Conservation (phyloP, 139 green algal genomes). For the Tetraselmis striata region DNA sequence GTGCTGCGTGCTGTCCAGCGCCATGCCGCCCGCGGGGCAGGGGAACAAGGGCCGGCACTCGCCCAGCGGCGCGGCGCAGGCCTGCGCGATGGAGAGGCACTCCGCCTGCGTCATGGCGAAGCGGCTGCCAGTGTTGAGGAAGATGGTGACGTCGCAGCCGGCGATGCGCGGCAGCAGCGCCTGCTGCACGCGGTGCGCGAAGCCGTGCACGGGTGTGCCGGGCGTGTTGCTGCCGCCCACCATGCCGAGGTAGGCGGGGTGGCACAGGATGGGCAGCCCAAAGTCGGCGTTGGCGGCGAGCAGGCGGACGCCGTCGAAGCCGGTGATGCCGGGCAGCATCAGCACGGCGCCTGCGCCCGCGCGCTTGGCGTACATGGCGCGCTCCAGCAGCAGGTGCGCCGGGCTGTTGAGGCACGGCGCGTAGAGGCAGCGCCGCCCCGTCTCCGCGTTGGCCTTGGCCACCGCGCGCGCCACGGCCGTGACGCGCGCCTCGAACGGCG, state of each 20-base stretch:
- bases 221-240: conserved; percentile 10
- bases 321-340: conserved; percentile 28
- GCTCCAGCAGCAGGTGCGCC: conserved; percentile 14
- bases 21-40: conserved; percentile 26
- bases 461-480: conserved; percentile 10
- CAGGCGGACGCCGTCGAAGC: conserved; percentile 20
- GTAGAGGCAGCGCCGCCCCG: conserved; percentile 25
- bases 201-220: conserved; percentile 6
- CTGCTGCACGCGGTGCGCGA: conserved; percentile 15
- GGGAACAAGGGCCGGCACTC: conserved; percentile 4
- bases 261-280: conserved; percentile 23
- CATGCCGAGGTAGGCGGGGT: conserved; percentile 20
- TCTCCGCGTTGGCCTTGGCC: conserved; percentile 20
- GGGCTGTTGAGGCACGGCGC: conserved; percentile 24
- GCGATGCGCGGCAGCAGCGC: conserved; percentile 10
- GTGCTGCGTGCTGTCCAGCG: conserved; percentile 14
- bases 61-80: conserved; percentile 2
- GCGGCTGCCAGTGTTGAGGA: conserved; percentile 21
- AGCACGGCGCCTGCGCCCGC: conserved; percentile 20
- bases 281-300: conserved; percentile 22
- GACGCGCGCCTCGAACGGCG: conserved; percentile 30
- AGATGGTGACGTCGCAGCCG: conserved; percentile 26
- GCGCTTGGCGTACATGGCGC: conserved; percentile 22
- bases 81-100: conserved; percentile 18
- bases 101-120: conserved; percentile 23